Conservation (phyloP, 176 grass and related monocot species). For the Phragmites australis region DNA sequence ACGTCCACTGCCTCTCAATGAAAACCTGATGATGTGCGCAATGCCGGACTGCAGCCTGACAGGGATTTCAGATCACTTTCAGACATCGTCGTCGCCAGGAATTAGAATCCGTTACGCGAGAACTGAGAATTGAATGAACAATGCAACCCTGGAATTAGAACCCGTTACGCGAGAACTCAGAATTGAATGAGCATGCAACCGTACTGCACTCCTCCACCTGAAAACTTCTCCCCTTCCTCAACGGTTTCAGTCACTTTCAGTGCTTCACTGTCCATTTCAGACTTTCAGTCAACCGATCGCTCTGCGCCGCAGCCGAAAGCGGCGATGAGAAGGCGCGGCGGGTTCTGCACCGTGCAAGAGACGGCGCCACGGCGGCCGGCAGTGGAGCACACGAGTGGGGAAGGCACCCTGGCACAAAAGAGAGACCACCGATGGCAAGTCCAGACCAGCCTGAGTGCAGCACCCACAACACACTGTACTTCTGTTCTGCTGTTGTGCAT, state of each 20-base stretch:
- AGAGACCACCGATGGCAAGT: not conserved
- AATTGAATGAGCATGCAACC: conserved; percentile 9
- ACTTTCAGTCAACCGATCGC: not conserved
- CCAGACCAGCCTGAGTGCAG: conserved; percentile 12
- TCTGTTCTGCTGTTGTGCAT: not conserved
- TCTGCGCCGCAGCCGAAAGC: not conserved
- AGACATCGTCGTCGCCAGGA: not conserved
- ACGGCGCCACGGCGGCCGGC: not conserved
- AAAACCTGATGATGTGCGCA: not conserved
- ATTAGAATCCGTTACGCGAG: conserved; percentile 22
- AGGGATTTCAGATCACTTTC: not conserved
- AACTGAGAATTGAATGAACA: conserved; percentile 11
- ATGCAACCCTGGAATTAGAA: not conserved
- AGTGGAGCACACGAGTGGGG: not conserved
- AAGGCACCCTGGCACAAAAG: conserved; percentile 1
- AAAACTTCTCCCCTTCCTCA: not conserved
- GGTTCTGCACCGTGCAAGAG: not conserved
- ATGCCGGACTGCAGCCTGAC: not conserved
- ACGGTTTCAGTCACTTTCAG: conserved; percentile 18
- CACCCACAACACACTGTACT: conserved; percentile 5
- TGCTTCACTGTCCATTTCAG: not conserved
- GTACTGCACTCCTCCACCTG: conserved; percentile 2
- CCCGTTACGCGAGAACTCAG: conserved; percentile 19
- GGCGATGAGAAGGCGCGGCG: not conserved
- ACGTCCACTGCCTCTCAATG: not conserved